Conservation (phyloP, 2,329 filamentous ascomycete species). For the Phialemonium atrogriseum region DNA sequence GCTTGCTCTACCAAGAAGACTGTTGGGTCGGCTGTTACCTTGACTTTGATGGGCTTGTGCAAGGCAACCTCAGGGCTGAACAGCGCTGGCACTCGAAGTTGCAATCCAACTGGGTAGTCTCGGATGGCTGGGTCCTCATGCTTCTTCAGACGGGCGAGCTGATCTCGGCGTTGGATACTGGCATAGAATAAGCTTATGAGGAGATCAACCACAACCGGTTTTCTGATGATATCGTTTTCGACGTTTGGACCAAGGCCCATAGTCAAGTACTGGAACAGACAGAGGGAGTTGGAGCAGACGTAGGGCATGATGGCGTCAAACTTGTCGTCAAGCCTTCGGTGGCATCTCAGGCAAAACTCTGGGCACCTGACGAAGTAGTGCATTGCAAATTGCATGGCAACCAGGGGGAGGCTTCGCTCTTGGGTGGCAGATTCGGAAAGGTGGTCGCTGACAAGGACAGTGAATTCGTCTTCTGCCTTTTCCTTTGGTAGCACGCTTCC, state of each 20-base stretch:
- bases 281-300: slow-evolving; percentile 68
- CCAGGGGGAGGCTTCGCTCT: slow-evolving; percentile 41
- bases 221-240: slow-evolving; percentile 72
- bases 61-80: no score
- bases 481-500: no score
- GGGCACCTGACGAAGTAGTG: slow-evolving; percentile 73
- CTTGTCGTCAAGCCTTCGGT: slow-evolving; percentile 54
- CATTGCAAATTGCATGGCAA: slow-evolving; percentile 67
- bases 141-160: slow-evolving; percentile 1
- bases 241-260: slow-evolving; percentile 80
- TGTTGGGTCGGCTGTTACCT: no score
- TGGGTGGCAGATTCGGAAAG: no score
- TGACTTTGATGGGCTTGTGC: no score
- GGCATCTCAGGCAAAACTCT: slow-evolving; percentile 81
- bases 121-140: slow-evolving; percentile 22
- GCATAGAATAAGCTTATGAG: slow-evolving; percentile 74
- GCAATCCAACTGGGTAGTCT: slow-evolving; percentile 34
- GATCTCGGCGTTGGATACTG: slow-evolving; percentile 31
- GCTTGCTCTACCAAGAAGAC: no score
- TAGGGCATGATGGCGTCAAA: slow-evolving; percentile 69
- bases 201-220: slow-evolving; percentile 77
- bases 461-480: slow-evolving; percentile 4
- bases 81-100: slow-evolving; percentile 22
- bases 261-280: slow-evolving; percentile 80
- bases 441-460: slow-evolving; percentile 13